phyloP scores from a whole-genome alignment of 257 asterid species.

The Solanum arcanum region DNA sequence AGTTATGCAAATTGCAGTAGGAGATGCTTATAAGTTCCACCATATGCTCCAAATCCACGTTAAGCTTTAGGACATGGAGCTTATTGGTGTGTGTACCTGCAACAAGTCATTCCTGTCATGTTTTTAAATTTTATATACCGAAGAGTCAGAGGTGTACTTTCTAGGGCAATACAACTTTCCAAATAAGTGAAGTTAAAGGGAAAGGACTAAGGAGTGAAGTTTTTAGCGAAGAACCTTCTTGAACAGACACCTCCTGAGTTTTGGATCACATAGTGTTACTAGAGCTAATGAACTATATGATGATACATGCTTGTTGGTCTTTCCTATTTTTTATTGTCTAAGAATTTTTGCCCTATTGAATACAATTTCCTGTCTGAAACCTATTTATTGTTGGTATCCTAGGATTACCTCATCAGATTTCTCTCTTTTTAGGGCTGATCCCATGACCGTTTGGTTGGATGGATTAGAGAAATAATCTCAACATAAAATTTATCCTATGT shows the following conservation, averaged over 20 bases:
- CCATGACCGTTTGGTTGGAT: not conserved
- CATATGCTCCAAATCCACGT: not conserved
- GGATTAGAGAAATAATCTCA: not conserved
- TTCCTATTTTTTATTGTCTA: too few relatives aligned
- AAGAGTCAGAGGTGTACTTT: not conserved
- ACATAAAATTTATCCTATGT: not conserved
- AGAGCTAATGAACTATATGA: not conserved
- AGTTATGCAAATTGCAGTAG: not conserved
- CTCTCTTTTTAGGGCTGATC: not conserved
- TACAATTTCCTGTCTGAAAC: not conserved
- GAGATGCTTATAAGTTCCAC: not conserved
- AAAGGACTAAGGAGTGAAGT: not conserved
- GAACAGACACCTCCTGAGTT: not conserved
- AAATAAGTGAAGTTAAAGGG: not conserved
- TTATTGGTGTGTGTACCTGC: not conserved
- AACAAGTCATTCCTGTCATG: not conserved
- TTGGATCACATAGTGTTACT: not conserved
- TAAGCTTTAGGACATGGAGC: not conserved
- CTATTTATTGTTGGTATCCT: not conserved
- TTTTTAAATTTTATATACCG: not conserved
- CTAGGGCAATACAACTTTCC: not conserved
- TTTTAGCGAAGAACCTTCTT: not conserved
- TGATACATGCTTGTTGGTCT: not conserved
- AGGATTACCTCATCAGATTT: not conserved
- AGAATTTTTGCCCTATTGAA: not conserved